These are phyloP conservation scores for Paracoccidioides lutzii DNA, from an alignment of 2,329 filamentous ascomycete genomes.

Conservation along the genomic window DNA sequence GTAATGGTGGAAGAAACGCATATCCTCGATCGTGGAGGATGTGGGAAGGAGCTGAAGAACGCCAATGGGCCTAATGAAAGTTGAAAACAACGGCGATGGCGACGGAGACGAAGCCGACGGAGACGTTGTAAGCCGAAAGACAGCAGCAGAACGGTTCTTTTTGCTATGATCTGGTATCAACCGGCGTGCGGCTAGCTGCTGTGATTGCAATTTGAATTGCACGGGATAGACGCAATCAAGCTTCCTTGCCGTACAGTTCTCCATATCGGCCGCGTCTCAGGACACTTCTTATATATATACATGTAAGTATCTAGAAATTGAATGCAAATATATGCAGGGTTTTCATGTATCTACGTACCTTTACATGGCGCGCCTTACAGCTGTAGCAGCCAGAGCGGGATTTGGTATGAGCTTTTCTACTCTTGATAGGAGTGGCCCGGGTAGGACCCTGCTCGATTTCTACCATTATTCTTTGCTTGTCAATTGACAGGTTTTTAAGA, in stretches of 20 bases:
- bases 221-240: background rate
- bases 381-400: background rate
- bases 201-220: background rate
- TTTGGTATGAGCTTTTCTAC: background rate
- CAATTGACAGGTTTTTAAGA: too few species aligned
- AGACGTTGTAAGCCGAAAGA: background rate
- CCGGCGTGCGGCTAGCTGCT: background rate
- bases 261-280: background rate
- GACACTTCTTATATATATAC: background rate
- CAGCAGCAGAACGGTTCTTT: background rate
- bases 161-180: background rate
- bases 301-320: background rate
- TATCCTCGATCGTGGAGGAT: background rate
- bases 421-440: background rate
- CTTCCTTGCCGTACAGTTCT: background rate
- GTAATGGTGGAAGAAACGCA: conserved; percentile 1
- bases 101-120: too few species aligned
- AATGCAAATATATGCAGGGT: too few species aligned
- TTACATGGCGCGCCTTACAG: background rate
- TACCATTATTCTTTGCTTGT: too few species aligned
- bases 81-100: background rate
- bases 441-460: too few species aligned
- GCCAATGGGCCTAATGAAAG: background rate
- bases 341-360: background rate
- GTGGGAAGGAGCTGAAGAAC: background rate